These are phyloP conservation scores for Lentinula aciculospora DNA, from an alignment of 768 basidiomycete species.

Conservation along the genomic window DNA sequence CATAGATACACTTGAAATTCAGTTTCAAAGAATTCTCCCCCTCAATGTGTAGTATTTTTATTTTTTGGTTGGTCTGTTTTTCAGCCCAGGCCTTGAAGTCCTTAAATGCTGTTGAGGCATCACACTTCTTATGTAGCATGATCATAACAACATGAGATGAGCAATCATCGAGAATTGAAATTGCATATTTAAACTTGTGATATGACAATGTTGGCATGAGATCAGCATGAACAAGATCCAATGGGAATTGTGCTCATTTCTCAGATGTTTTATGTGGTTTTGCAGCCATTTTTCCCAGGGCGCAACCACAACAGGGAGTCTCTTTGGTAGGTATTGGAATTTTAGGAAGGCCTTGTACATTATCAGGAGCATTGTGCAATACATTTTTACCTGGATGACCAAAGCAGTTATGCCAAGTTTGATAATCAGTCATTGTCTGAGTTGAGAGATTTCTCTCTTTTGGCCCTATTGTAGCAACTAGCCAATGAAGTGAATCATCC, in stretches of 20 bases:
- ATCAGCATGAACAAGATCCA: slow-evolving; percentile 20
- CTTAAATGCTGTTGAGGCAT: not conserved
- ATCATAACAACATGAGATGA: not conserved
- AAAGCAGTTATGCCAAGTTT: too few species aligned
- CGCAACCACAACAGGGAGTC: slow-evolving; percentile 13
- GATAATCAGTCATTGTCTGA: too few species aligned
- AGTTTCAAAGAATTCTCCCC: not conserved
- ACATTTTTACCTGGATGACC: too few species aligned
- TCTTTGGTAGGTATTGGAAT: not conserved
- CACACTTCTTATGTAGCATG: not conserved
- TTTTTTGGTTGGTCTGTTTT: not conserved
- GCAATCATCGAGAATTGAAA: not conserved
- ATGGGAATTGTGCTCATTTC: slow-evolving; percentile 5
- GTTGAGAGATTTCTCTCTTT: too few species aligned
- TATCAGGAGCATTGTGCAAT: too few species aligned
- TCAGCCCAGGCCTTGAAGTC: not conserved
- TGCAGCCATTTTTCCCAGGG: slow-evolving; percentile 16
- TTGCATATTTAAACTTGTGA: not conserved
- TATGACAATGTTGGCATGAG: slow-evolving; percentile 4
- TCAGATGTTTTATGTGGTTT: slow-evolving; percentile 13
- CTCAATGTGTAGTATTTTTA: not conserved
- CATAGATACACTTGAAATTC: not conserved
- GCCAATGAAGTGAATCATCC: too few species aligned
- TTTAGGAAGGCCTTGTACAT: not conserved
- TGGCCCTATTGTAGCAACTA: too few species aligned